Evolutionary conservation across 1,139 yeast species (phyloP).

Genomic region (Blastobotrys niveus): DNA sequence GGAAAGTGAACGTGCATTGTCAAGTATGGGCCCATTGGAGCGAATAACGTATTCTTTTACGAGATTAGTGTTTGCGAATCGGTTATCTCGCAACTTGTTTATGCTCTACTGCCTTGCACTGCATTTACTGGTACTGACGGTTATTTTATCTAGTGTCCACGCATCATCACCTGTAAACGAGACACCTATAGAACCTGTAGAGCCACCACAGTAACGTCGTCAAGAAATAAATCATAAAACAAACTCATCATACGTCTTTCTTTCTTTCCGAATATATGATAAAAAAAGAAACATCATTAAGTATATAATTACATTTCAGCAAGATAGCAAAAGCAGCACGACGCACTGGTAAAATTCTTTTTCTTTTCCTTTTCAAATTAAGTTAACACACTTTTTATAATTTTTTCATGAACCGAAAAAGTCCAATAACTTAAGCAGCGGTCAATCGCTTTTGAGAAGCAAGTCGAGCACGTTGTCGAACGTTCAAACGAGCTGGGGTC

Average conservation of each 20-base stretch:
- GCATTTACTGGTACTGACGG: conserved; percentile 66
- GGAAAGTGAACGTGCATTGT: conserved; percentile 71
- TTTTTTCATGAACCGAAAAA: too few relatives aligned
- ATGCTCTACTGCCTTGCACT: conserved; percentile 67
- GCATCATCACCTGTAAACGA: conserved; percentile 4
- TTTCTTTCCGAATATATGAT: too few relatives aligned
- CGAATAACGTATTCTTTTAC: conserved; percentile 71
- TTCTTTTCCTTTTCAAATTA: not conserved
- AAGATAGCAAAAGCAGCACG: not conserved
- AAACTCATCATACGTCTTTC: not conserved
- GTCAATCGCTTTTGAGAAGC: conserved; percentile 74
- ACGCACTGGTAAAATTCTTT: not conserved
- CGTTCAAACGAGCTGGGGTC: conserved; percentile 71
- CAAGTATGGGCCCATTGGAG: conserved; percentile 71
- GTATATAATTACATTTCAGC: not conserved
- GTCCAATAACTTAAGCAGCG: conserved; percentile 25
- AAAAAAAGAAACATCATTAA: not conserved
- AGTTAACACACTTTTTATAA: not conserved
- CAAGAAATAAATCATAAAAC: not conserved
- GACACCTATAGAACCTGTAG: conserved; percentile 4
- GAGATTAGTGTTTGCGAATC: conserved; percentile 65
- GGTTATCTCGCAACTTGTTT: conserved; percentile 67
- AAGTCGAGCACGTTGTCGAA: conserved; percentile 92
- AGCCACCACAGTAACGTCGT: conserved; percentile 5
- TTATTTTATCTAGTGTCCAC: conserved; percentile 26